Percentiles rank a stretch among this genome's conserved stretches.
phyloP scores from a whole-genome alignment of 805 yeast genomes.

The Zygotorulaspora sp. region DNA sequence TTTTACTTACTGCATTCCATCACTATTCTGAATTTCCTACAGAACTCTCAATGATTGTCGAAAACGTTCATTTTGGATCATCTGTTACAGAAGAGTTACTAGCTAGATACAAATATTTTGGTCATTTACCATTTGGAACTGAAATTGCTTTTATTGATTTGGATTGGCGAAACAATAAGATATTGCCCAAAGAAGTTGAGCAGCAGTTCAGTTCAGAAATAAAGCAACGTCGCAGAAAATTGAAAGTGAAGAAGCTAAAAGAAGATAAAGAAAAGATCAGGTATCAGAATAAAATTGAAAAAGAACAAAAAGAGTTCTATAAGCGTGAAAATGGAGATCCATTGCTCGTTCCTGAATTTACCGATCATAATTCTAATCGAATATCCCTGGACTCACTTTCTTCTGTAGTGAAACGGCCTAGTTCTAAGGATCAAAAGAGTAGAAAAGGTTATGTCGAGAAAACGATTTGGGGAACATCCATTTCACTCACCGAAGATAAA shows the following conservation, averaged over 20 bases:
- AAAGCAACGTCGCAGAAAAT: conserved; percentile 49
- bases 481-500: conserved; percentile 32
- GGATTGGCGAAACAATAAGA: conserved; percentile 59
- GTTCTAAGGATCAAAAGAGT: conserved; percentile 11
- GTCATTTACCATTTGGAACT: conserved; percentile 82
- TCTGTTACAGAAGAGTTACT: conserved; percentile 55
- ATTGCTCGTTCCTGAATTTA: conserved; percentile 1
- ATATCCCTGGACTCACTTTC: conserved; percentile 9
- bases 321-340: conserved; percentile 50
- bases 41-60: conserved; percentile 55
- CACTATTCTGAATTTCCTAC: conserved; percentile 66
- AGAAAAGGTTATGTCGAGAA: conserved; percentile 36
- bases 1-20: conserved; percentile 59
- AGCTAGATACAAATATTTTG: conserved; percentile 64
- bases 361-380: neutral
- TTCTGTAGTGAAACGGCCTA: conserved; percentile 7
- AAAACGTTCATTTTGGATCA: conserved; percentile 63
- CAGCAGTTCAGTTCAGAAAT: conserved; percentile 51
- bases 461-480: conserved; percentile 74
- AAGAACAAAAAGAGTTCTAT: conserved; percentile 54
- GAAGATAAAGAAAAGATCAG: conserved; percentile 58
- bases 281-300: conserved; percentile 56
- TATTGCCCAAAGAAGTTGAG: conserved; percentile 42
- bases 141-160: conserved; percentile 80
- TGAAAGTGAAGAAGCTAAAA: conserved; percentile 44